phyloP scores from a whole-genome alignment of 2,329 filamentous ascomycete genomes.

The Neofusicoccum umdonicola region DNA sequence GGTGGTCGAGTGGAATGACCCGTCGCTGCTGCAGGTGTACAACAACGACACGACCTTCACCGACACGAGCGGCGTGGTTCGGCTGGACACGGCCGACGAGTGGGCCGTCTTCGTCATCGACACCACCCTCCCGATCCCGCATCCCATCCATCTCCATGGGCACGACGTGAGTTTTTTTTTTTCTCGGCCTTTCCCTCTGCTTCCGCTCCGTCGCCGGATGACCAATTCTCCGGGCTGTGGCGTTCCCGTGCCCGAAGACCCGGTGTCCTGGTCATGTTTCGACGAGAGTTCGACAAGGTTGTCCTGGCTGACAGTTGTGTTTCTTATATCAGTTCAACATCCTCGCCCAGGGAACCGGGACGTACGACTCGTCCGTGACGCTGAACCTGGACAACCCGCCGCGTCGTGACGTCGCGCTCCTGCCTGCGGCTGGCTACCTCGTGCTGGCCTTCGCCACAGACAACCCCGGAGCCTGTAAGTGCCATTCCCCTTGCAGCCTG shows the following conservation, averaged over 20 bases:
- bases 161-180: slow-evolving; percentile 28
- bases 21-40: slow-evolving; percentile 36
- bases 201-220: too few relatives aligned
- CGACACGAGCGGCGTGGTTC: slow-evolving; percentile 26
- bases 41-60: slow-evolving; percentile 25
- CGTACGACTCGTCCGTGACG: slow-evolving; percentile 30
- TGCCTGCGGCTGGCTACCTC: slow-evolving; percentile 37
- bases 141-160: slow-evolving; percentile 42
- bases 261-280: too few relatives aligned
- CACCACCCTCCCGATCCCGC: slow-evolving; percentile 32
- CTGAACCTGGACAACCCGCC: slow-evolving; percentile 40
- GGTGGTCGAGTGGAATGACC: slow-evolving; percentile 34
- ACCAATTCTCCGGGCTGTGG: too few relatives aligned
- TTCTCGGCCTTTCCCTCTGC: neutral
- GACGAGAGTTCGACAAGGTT: neutral
- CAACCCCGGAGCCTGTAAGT: slow-evolving; percentile 47
- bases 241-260: too few relatives aligned
- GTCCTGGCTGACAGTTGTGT: neutral
- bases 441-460: slow-evolving; percentile 55
- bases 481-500: slow-evolving; percentile 18
- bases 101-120: slow-evolving; percentile 6
- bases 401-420: slow-evolving; percentile 30
- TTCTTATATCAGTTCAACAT: slow-evolving; percentile 35
- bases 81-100: slow-evolving; percentile 30
- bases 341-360: slow-evolving; percentile 33